Evolutionary conservation across 2,329 filamentous ascomycete species (phyloP).

Genomic region (Ceratocystis ficicola): DNA sequence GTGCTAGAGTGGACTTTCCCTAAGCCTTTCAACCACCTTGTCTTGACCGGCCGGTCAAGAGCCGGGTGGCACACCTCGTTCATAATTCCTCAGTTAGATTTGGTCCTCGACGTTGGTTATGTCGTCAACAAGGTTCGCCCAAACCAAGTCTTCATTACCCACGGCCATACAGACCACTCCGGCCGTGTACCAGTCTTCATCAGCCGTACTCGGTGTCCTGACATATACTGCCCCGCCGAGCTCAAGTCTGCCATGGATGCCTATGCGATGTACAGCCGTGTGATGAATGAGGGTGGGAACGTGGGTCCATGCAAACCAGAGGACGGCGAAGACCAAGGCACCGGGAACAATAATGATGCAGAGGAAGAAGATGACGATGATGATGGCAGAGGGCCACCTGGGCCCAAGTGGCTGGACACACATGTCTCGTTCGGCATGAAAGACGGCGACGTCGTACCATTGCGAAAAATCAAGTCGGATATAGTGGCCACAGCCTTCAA

Average conservation of each 20-base stretch:
- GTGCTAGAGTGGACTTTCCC: constrained; percentile 38
- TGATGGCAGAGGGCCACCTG: constrained; percentile 20
- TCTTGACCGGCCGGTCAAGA: constrained; percentile 37
- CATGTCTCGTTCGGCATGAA: constrained; percentile 32
- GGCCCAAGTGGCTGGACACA: constrained; percentile 28
- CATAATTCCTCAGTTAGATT: constrained; percentile 38
- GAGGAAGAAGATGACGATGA: constrained; percentile 23
- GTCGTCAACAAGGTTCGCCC: constrained; percentile 36
- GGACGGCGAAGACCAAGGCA: constrained; percentile 4
- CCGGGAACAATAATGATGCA: neutral
- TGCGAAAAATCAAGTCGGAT: constrained; percentile 29
- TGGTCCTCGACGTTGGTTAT: constrained; percentile 39
- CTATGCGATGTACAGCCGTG: constrained; percentile 32
- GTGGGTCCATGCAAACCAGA: constrained; percentile 25
- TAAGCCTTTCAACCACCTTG: constrained; percentile 32
- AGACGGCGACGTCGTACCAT: constrained; percentile 30
- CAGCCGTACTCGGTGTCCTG: constrained; percentile 35
- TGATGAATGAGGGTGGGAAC: constrained; percentile 34
- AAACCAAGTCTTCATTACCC: constrained; percentile 40
- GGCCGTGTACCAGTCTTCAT: constrained; percentile 35
- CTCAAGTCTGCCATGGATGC: constrained; percentile 32
- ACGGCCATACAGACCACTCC: constrained; percentile 39
- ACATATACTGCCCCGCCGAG: constrained; percentile 35
- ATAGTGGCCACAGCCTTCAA: constrained; percentile 34
- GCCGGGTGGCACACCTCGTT: constrained; percentile 43